phyloP scores from a whole-genome alignment of 192 early-diverging fungal species.

The Coemansia sp. region DNA sequence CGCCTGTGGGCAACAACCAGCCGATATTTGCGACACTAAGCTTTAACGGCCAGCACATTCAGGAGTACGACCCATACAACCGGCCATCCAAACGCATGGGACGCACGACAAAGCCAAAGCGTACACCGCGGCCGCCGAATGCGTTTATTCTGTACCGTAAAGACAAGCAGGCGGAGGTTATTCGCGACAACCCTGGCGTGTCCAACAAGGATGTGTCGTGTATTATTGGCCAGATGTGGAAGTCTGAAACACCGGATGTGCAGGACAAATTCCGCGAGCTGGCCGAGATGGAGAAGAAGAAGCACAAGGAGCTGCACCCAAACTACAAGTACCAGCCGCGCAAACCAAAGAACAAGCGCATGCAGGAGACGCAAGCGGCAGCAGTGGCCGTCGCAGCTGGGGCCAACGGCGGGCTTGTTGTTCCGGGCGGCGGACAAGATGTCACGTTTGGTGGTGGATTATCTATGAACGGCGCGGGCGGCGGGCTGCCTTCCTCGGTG shows the following conservation, averaged over 20 bases:
- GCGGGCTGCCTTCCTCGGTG: slow-evolving; percentile 27
- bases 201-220: slow-evolving; percentile 60
- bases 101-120: slow-evolving; percentile 52
- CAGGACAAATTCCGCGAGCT: slow-evolving; percentile 57
- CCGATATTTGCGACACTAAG: slow-evolving; percentile 44
- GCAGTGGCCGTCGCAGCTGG: slow-evolving; percentile 14
- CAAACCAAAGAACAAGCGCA: slow-evolving; percentile 55
- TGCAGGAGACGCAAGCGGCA: slow-evolving; percentile 40
- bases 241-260: slow-evolving; percentile 43
- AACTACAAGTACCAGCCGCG: slow-evolving; percentile 62
- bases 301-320: slow-evolving; percentile 57
- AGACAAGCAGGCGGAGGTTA: slow-evolving; percentile 57
- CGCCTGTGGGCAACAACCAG: slow-evolving; percentile 37
- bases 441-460: slow-evolving; percentile 21
- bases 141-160: slow-evolving; percentile 60
- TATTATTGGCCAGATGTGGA: slow-evolving; percentile 61
- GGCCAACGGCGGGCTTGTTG: slow-evolving; percentile 5
- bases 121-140: slow-evolving; percentile 56
- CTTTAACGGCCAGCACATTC: slow-evolving; percentile 49
- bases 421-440: slow-evolving; percentile 28
- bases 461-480: slow-evolving; percentile 4
- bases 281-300: slow-evolving; percentile 56
- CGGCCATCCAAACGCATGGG: slow-evolving; percentile 41
- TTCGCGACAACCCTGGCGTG: slow-evolving; percentile 53
- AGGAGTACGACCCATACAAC: slow-evolving; percentile 48